Conservation (phyloP, 176 grass and related monocot genomes). For the Aegilops sharonensis region DNA sequence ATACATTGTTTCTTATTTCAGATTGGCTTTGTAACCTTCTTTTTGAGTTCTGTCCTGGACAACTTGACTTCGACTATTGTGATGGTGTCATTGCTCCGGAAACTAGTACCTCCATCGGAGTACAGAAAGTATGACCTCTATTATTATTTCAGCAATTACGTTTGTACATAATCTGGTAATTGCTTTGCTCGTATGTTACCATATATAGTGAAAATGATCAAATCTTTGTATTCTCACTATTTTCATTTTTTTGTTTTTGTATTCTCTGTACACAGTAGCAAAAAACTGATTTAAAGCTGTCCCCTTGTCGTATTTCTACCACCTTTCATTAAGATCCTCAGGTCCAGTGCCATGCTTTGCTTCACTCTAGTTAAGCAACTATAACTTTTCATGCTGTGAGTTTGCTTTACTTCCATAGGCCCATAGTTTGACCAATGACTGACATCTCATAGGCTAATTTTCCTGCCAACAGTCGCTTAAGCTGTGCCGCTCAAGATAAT, state of each 20-base stretch:
- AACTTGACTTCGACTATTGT: conserved; percentile 98
- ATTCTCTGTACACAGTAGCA: background rate
- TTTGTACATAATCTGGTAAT: conserved; percentile 10
- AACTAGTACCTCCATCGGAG: conserved; percentile 85
- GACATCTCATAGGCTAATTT: no score
- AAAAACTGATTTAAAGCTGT: background rate
- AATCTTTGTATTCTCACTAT: background rate
- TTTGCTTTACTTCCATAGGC: no score
- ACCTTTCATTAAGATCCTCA: background rate
- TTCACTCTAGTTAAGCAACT: no score
- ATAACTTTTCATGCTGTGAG: no score
- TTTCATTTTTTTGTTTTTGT: background rate
- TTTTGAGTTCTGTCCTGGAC: conserved; percentile 83
- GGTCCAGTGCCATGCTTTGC: no score
- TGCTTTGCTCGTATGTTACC: background rate
- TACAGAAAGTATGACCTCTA: conserved; percentile 84
- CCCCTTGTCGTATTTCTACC: background rate
- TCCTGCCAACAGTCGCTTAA: no score
- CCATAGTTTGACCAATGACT: no score
- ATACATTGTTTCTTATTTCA: conserved; percentile 42
- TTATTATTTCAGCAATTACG: conserved; percentile 13
- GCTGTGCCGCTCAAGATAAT: no score
- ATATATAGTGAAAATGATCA: background rate
- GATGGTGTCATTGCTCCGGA: conserved; percentile 91
- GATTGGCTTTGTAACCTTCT: conserved; percentile 97